phyloP scores from a whole-genome alignment of 495 filamentous ascomycete species.

The Umbilicaria muhlenbergii region DNA sequence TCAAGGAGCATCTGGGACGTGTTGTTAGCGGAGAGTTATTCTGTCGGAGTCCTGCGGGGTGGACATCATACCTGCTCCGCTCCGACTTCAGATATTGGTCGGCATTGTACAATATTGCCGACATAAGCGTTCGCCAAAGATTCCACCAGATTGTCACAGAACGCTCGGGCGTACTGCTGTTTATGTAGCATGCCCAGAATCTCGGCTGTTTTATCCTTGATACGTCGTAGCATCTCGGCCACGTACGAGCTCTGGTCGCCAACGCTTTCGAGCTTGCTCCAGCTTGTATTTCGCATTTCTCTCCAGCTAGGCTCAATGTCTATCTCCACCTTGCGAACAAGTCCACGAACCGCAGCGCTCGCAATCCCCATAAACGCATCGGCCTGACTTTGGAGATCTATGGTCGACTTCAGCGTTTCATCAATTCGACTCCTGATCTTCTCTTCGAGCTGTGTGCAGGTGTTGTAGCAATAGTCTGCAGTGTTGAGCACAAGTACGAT shows the following conservation, averaged over 20 bases:
- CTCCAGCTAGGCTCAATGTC: conserved; percentile 79
- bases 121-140: conserved; percentile 65
- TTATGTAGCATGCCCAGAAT: conserved; percentile 71
- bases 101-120: conserved; percentile 70
- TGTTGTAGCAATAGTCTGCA: conserved; percentile 92
- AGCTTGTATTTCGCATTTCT: conserved; percentile 95
- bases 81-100: conserved; percentile 78
- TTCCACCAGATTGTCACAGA: conserved; percentile 89
- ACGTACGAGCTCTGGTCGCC: conserved; percentile 92
- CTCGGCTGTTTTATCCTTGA: conserved; percentile 54
- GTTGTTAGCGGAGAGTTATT: not conserved
- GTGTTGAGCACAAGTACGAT: conserved; percentile 81
- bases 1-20: conserved; percentile 69
- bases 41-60: not conserved
- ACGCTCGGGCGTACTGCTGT: conserved; percentile 84
- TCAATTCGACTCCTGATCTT: conserved; percentile 87
- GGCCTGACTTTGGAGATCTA: conserved; percentile 82
- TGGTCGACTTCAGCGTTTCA: conserved; percentile 49
- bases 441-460: conserved; percentile 80
- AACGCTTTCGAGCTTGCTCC: conserved; percentile 87
- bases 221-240: conserved; percentile 53
- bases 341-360: conserved; percentile 65
- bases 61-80: conserved; percentile 65
- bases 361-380: conserved; percentile 94
- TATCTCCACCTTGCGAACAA: conserved; percentile 70